Evolutionary conservation across 129 eudicot species (phyloP), one percentile per base, ranked within the genome.

Genomic region (Saussurea involucrata): DNA sequence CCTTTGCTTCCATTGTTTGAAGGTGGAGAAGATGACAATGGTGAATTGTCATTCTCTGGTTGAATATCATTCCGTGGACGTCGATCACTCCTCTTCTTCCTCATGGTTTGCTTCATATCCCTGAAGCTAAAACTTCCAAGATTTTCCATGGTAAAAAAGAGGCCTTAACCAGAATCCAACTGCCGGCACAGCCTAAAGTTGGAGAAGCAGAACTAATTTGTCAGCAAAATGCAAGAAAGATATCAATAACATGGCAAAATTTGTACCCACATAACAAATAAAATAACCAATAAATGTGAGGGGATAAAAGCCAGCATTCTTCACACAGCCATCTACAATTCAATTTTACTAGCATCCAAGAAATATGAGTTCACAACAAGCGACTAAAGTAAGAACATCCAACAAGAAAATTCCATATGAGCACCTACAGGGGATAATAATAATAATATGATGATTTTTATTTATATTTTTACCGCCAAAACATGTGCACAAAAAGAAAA

Each of bases 31-130:
- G 88, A 83, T 55, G 92, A 87, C 58, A 83, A 24, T 8, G 92
- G 77, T 40, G 87, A 72, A 46, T 74, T 61, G 13, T 73, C 89
- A 53, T 57, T 82, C 28, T 82, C 89, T 31, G 80, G 74, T 28
- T 80, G 88, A 57, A 81, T 75, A 10, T 90, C 91, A 22, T 77
- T 76, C 24, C 78, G 75, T 22, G 93, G 80, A 40, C 90, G 89
- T 29, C 91, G 88, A 70, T 78, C 80, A 64, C 88, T 90, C 67
- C 96, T 84, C 86, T 87, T 88, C 80, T 78, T 90, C 83, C 89
- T 88, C 55, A 67, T 73, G 27, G 86, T 66, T 69, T 70, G 86
- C 73, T 79, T 60, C 53, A 65, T 77, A 61, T 76, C 84, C 65
- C 58, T 79, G 64, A 82, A 72, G 76, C 78, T 83, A 42, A 64